A percentile compares a stretch with the other conserved stretches of the same genome.
These are phyloP conservation scores for Nidula niveotomentosa DNA, from an alignment of 1,284 basidiomycete genomes.

Conservation along the genomic window DNA sequence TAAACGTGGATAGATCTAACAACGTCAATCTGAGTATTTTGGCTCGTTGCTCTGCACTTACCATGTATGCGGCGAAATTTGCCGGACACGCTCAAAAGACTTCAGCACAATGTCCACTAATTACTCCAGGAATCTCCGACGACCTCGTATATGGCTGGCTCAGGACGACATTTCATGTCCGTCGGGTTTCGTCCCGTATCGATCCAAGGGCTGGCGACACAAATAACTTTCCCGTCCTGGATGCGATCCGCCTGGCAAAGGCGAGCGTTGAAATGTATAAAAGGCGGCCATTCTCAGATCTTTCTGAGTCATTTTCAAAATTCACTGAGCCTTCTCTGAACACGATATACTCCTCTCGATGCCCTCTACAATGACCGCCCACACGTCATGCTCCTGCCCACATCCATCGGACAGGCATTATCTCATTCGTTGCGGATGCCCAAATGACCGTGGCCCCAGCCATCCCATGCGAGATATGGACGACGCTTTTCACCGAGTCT, in stretches of 20 bases:
- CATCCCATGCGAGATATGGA: constrained; percentile 26
- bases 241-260: too few relatives aligned
- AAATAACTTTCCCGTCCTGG: too few relatives aligned
- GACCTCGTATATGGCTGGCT: constrained; percentile 5
- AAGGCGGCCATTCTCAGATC: neutral
- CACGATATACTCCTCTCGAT: neutral
- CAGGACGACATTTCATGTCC: constrained; percentile 9
- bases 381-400: constrained; percentile 20
- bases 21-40: too few relatives aligned
- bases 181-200: neutral
- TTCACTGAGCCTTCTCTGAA: neutral
- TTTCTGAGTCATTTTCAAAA: neutral
- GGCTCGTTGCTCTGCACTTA: too few relatives aligned
- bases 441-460: constrained; percentile 21
- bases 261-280: neutral
- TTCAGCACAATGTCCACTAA: neutral
- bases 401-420: constrained; percentile 22
- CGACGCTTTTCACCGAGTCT: constrained; percentile 31
- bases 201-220: too few relatives aligned
- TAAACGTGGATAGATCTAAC: too few relatives aligned
- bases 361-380: constrained; percentile 8
- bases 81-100: neutral
- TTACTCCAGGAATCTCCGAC: constrained; percentile 3
- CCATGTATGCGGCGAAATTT: neutral
- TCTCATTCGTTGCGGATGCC: constrained; percentile 31